Conservation (phyloP, 345 rosid species). For the Murraya koenigii region DNA sequence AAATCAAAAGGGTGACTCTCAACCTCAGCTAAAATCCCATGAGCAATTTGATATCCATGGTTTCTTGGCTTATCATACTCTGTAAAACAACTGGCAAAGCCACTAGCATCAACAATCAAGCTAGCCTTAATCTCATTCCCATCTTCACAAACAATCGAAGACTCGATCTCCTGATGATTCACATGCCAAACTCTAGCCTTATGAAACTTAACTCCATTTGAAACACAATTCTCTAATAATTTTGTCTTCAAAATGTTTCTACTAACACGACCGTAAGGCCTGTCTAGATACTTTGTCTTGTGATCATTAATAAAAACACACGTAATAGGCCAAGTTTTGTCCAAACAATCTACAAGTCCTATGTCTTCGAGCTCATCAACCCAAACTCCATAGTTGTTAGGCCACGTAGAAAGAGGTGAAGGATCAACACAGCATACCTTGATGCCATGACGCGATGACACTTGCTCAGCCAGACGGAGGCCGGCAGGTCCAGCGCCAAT, state of each 20-base stretch:
- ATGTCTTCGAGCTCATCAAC: constrained; percentile 66
- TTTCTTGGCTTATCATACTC: constrained; percentile 55
- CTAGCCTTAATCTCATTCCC: constrained; percentile 53
- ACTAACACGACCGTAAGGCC: constrained; percentile 59
- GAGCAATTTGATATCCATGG: constrained; percentile 71
- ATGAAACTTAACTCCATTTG: constrained; percentile 49
- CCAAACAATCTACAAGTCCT: constrained; percentile 53
- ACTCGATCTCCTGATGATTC: constrained; percentile 50
- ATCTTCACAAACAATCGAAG: constrained; percentile 46
- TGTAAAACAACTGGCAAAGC: constrained; percentile 42
- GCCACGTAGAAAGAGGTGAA: constrained; percentile 61
- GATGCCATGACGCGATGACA: constrained; percentile 44
- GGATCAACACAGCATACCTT: constrained; percentile 70
- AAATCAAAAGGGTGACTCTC: constrained; percentile 65
- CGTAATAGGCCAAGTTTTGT: constrained; percentile 58
- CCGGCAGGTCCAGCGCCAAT: constrained; percentile 75
- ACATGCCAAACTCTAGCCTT: constrained; percentile 63
- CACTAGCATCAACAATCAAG: constrained; percentile 62
- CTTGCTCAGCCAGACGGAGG: constrained; percentile 63
- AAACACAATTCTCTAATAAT: constrained; percentile 44
- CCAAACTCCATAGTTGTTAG: constrained; percentile 71
- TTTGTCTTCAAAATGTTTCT: constrained; percentile 44
- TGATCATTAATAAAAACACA: constrained; percentile 41
- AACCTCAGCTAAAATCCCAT: constrained; percentile 65
- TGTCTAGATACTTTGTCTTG: constrained; percentile 48